Conservation (phyloP, 2,329 filamentous ascomycete species). For the Xylariaceae sp. region DNA sequence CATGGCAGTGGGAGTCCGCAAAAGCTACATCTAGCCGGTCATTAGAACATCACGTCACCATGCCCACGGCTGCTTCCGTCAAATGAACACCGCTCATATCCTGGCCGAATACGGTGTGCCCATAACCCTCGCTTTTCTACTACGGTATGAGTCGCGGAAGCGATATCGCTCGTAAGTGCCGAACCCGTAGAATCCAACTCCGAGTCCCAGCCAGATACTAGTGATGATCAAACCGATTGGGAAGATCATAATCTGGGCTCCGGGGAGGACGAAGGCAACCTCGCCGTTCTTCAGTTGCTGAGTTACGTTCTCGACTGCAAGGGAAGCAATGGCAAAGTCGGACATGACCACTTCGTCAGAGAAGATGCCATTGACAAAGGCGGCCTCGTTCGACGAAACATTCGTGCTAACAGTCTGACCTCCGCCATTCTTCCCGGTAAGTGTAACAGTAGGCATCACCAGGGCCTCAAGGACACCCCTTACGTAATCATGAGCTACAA, state of each 20-base stretch:
- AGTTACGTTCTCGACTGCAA: constrained; percentile 52
- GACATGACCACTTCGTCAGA: constrained; percentile 59
- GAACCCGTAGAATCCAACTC: constrained; percentile 59
- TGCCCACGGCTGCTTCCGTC: neutral
- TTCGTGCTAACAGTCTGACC: constrained; percentile 62
- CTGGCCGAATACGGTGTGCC: constrained; percentile 37
- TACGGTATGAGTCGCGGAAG: constrained; percentile 65
- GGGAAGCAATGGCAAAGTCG: constrained; percentile 50
- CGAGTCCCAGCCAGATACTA: constrained; percentile 61
- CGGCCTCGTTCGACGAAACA: constrained; percentile 70
- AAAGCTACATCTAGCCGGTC: constrained; percentile 12
- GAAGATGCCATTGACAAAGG: constrained; percentile 73
- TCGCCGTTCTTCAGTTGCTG: constrained; percentile 52
- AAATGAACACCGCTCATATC: constrained; percentile 24
- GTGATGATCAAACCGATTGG: constrained; percentile 71
- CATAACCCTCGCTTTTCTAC: constrained; percentile 47
- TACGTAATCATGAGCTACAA: constrained; percentile 11
- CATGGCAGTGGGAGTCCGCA: neutral
- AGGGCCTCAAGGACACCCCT: constrained; percentile 64
- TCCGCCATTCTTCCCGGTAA: constrained; percentile 58
- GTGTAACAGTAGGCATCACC: constrained; percentile 68
- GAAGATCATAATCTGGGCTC: constrained; percentile 68
- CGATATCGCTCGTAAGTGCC: constrained; percentile 69
- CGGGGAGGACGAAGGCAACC: constrained; percentile 70
- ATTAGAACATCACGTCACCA: neutral